Evolutionary conservation across 1,139 yeast species (phyloP).

Genomic region (Taphrina wiesneri): DNA sequence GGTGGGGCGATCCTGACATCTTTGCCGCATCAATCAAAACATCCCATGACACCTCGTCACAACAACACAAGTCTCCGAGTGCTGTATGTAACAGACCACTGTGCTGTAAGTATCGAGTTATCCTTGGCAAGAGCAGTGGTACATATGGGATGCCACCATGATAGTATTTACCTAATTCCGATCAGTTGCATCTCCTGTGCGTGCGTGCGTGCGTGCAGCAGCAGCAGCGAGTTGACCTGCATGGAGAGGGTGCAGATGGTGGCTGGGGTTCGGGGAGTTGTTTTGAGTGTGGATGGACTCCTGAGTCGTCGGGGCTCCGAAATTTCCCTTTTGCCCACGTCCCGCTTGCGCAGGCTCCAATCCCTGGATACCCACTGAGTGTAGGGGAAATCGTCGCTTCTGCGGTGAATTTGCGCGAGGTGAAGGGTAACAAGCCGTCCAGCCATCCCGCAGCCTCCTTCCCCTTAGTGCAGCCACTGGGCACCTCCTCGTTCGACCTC

Average conservation of each 20-base stretch:
- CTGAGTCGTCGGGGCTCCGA: background rate
- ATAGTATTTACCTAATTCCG: too few species aligned
- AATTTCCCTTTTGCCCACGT: too few species aligned
- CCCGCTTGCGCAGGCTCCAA: background rate
- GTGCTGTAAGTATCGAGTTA: background rate
- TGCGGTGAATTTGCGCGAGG: background rate
- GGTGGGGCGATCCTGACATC: background rate
- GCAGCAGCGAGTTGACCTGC: background rate
- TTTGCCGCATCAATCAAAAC: background rate
- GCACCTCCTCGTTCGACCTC: conserved; percentile 22
- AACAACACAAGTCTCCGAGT: background rate
- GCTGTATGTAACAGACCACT: background rate
- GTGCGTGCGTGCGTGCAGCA: too few species aligned
- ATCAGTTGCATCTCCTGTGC: too few species aligned
- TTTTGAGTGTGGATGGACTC: background rate
- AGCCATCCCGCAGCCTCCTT: conserved; percentile 16
- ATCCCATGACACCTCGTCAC: background rate
- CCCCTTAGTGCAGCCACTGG: conserved; percentile 8
- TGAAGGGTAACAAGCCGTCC: background rate
- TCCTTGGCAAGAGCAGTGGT: background rate
- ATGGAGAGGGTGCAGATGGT: background rate
- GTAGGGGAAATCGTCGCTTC: background rate
- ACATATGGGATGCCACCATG: too few species aligned
- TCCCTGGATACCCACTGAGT: too few species aligned
- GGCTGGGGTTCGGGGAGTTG: conserved; percentile 1